These are phyloP conservation scores for Neurospora sp. DNA, from an alignment of 495 filamentous ascomycete genomes.

Conservation along the genomic window DNA sequence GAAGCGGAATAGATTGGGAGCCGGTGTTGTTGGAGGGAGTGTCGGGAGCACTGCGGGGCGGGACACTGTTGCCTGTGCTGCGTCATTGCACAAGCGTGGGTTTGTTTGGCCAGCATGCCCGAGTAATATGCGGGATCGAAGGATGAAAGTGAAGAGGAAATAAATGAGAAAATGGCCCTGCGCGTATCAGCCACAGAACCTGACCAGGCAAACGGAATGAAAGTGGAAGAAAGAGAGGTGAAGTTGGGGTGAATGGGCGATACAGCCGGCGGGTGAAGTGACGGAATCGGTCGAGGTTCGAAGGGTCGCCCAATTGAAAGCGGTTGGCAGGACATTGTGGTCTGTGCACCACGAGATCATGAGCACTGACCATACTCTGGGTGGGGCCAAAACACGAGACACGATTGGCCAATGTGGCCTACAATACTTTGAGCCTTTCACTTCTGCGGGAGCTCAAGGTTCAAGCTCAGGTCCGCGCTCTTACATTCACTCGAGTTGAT, in stretches of 20 bases:
- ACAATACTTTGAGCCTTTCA: neutral
- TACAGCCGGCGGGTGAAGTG: neutral
- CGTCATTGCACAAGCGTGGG: neutral
- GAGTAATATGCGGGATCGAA: neutral
- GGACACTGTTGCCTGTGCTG: neutral
- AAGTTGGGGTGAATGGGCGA: neutral
- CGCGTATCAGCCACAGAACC: neutral
- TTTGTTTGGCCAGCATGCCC: neutral
- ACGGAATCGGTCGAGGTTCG: neutral
- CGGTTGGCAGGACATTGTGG: neutral
- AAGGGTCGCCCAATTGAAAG: neutral
- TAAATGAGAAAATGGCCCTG: neutral
- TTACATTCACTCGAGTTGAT: neutral
- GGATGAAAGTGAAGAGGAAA: neutral
- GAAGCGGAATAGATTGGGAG: neutral
- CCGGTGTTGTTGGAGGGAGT: neutral
- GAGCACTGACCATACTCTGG: neutral
- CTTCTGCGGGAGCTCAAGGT: neutral
- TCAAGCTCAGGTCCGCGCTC: neutral
- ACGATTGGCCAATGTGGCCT: neutral
- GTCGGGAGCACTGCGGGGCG: neutral
- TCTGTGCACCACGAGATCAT: neutral
- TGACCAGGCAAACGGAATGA: neutral
- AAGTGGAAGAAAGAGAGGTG: neutral
- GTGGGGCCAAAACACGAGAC: neutral